Base-by-base conservation (phyloP, 2,329 filamentous ascomycete species). In the Xylaria sp. region DNA sequence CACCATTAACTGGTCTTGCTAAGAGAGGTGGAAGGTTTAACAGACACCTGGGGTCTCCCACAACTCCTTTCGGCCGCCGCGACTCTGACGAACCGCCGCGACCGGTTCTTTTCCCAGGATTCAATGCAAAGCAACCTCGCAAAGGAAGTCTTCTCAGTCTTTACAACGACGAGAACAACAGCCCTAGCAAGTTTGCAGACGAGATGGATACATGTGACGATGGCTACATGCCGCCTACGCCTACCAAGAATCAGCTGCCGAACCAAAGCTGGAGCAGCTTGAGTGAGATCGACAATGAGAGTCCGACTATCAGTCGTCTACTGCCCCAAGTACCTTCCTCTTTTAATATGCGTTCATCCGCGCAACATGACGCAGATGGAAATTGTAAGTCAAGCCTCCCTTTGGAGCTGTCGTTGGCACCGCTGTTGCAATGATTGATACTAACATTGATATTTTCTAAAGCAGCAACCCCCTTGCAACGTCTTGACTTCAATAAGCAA, bases 181-280 rank as follows among this genome's bases (percentile, higher is more conserved):
- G 65, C 78, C 81, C 65, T 83, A 84, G 53, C 78, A 88, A 68
- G 59, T 64, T 63, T 42, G 67, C 67, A 30, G 69, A 67, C n/a
- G 70, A 69, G 54, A 68, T 61, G 50, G 66, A 68, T 11, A 69
- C 65, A 55, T 66, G 62, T 46, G 65, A 76, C 16, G 90, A 92
- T 59, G 80, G 77, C 46, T 92, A 96, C 54, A 79, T 93, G 59
- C 92, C 93, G n/a, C 92, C 93, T 0, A 99, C 94, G 1, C 94
- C 94, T 0, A 97, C 94, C 0, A 97, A 96, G 74, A 85, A 85
- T 65, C 77, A 71, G 60, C 76, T 76, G 58, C 77, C 73, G 47
- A 76, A 74, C 67, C 81, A 68, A 48, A 65, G 57, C 50, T 62
- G 64, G 13, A 65, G 39, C 59, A 64, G 74, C 63, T 67, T 76